phyloP scores from a whole-genome alignment of 139 green algal genomes.

The Chlamydomonas incerta region DNA sequence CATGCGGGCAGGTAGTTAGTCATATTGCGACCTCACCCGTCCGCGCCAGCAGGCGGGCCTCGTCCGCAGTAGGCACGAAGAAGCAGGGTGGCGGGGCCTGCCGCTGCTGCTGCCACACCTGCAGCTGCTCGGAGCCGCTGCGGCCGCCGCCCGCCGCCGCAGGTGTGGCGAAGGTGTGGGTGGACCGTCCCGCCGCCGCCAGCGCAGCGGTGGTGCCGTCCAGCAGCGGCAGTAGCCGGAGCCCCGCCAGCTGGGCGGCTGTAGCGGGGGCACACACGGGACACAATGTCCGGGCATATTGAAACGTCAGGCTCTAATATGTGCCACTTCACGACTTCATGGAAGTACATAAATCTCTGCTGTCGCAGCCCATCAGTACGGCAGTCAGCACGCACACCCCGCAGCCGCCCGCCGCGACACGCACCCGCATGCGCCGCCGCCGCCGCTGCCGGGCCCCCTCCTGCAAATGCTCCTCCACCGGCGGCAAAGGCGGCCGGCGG shows the following conservation, averaged over 20 bases:
- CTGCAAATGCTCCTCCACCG: not conserved
- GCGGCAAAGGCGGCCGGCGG: not conserved
- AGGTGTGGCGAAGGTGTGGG: not conserved
- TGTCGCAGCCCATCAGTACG: no score
- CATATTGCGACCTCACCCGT: not conserved
- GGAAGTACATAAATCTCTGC: no score
- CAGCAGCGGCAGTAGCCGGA: slow-evolving; percentile 69
- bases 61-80: slow-evolving; percentile 14
- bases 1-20: no score
- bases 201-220: slow-evolving; percentile 46
- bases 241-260: slow-evolving; percentile 55
- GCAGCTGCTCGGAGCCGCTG: not conserved
- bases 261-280: no score
- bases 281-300: no score
- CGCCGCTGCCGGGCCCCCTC: no score
- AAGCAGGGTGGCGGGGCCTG: not conserved
- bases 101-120: not conserved
- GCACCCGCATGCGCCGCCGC: no score
- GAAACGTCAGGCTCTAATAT: no score
- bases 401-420: no score
- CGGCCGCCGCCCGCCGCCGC: not conserved
- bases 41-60: not conserved
- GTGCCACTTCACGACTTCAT: no score
- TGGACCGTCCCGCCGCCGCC: not conserved
- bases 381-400: no score